These are phyloP conservation scores for Fusarium scirpi DNA, from an alignment of 2,329 filamentous ascomycete genomes.

Conservation along the genomic window DNA sequence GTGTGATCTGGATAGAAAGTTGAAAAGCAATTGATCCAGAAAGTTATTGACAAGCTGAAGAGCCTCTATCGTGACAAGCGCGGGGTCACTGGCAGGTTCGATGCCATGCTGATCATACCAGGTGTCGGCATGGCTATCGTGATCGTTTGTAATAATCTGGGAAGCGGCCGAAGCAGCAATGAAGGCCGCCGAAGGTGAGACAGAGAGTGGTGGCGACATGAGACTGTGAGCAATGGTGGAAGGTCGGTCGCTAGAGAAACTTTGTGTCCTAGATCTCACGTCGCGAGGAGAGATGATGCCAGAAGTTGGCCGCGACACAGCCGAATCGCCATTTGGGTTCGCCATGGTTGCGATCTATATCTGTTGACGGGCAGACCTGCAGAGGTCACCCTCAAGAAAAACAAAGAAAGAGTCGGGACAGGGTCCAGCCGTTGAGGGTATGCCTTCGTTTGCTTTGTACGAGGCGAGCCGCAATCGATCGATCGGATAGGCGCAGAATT, in stretches of 20 bases:
- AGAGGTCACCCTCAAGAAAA: constrained; percentile 34
- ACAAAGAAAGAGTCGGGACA: constrained; percentile 24
- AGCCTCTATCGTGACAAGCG: constrained; percentile 78
- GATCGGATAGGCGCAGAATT: constrained; percentile 33
- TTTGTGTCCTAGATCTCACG: constrained; percentile 66
- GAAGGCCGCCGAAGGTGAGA: constrained; percentile 85
- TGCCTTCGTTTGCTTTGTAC: constrained; percentile 36
- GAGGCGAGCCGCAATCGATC: constrained; percentile 33
- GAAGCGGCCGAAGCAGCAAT: constrained; percentile 89
- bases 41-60: constrained; percentile 89
- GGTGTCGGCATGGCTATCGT: constrained; percentile 78
- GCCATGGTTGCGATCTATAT: constrained; percentile 47
- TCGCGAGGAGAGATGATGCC: constrained; percentile 51
- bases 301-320: constrained; percentile 52
- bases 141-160: constrained; percentile 90
- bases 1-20: constrained; percentile 82
- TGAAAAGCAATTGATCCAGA: constrained; percentile 92
- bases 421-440: constrained; percentile 28
- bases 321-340: constrained; percentile 43
- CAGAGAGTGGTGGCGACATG: constrained; percentile 73
- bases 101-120: constrained; percentile 77
- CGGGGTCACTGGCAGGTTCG: constrained; percentile 74
- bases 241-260: constrained; percentile 78
- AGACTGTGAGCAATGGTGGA: constrained; percentile 70
- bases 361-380: constrained; percentile 40